Evolutionary conservation across 331 rosid genomes (phyloP).

Genomic region (Malus hybrid): DNA sequence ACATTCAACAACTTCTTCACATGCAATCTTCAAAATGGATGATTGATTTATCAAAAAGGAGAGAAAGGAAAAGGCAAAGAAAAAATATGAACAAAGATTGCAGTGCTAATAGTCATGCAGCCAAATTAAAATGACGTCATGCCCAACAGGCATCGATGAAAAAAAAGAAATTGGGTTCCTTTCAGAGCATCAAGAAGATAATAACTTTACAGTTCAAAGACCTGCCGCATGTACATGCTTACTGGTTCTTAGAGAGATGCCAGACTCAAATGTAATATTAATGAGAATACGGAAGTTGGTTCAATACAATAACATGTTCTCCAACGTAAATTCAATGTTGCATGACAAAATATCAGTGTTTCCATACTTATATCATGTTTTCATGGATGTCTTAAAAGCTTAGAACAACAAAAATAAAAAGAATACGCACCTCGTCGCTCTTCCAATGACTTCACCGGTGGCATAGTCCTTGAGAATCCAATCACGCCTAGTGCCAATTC

Average conservation of each 20-base stretch:
- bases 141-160: background rate
- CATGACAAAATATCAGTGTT: background rate
- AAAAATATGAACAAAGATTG: background rate
- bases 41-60: background rate
- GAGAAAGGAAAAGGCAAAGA: background rate
- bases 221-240: background rate
- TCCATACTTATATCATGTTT: background rate
- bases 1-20: background rate
- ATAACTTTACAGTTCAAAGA: background rate
- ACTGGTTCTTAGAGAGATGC: background rate
- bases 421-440: conserved; percentile 76
- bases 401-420: background rate
- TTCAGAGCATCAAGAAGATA: background rate
- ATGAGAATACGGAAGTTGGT: background rate
- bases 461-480: conserved; percentile 78
- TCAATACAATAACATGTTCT: background rate
- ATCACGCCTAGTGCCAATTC: conserved; percentile 94
- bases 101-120: background rate
- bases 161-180: background rate
- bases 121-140: background rate
- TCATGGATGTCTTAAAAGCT: background rate
- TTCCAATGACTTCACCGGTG: conserved; percentile 76
- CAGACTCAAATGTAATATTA: background rate
- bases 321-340: background rate
- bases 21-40: background rate